Conservation (phyloP, 2,329 filamentous ascomycete genomes). For the Pyricularia grisea region DNA sequence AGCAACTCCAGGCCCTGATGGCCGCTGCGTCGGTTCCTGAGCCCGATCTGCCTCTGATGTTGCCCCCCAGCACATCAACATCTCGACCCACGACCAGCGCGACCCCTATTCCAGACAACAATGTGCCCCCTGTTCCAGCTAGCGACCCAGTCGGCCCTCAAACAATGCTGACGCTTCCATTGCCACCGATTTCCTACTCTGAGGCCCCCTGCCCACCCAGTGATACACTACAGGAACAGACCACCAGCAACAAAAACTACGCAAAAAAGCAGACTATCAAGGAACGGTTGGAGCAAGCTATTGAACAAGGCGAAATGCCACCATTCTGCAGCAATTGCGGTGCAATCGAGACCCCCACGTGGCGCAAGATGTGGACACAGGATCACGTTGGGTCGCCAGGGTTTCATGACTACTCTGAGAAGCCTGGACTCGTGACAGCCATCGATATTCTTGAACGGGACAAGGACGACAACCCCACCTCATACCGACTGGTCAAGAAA, state of each 20-base stretch:
- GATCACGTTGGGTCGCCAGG: constrained; percentile 60
- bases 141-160: constrained; percentile 32
- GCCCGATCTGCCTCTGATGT: constrained; percentile 4
- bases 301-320: constrained; percentile 75
- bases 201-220: constrained; percentile 32
- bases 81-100: constrained; percentile 9
- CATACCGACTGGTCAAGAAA: constrained; percentile 74
- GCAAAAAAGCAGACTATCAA: constrained; percentile 54
- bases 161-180: constrained; percentile 18
- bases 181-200: constrained; percentile 17
- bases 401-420: constrained; percentile 62
- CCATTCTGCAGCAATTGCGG: constrained; percentile 89
- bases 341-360: constrained; percentile 90
- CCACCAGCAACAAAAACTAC: constrained; percentile 44
- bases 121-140: constrained; percentile 24
- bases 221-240: constrained; percentile 19
- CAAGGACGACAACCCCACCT: constrained; percentile 48
- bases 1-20: constrained; percentile 2
- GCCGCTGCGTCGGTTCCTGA: neutral
- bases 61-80: constrained; percentile 3
- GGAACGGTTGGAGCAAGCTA: constrained; percentile 49
- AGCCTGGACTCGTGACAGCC: constrained; percentile 64
- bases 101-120: constrained; percentile 9
- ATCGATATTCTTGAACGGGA: constrained; percentile 60
- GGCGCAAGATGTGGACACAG: constrained; percentile 88